Conservation (phyloP, 208 protist genomes). For the Leishmania mexicana region DNA sequence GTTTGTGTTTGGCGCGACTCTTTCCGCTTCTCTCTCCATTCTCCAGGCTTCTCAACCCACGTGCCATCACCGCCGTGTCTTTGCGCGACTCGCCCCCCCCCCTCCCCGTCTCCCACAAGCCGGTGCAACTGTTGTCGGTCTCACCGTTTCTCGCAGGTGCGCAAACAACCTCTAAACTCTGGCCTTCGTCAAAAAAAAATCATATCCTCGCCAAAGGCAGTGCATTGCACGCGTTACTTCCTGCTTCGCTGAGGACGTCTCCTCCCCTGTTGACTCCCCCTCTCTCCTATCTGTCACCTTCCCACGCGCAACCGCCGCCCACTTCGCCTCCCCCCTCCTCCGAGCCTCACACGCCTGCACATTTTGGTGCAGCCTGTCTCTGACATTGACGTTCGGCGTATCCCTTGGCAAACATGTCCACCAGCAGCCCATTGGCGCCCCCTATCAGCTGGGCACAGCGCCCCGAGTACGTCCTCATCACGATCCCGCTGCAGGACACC, state of each 20-base stretch:
- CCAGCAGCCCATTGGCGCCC: slow-evolving; percentile 44
- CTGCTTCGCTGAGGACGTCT: not conserved
- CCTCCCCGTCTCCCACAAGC: not conserved
- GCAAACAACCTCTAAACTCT: not conserved
- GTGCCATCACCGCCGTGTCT: not conserved
- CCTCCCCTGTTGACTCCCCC: not conserved
- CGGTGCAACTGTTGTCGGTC: not conserved
- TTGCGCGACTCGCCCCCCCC: not conserved
- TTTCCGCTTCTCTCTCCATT: not conserved
- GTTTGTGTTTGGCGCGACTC: not conserved
- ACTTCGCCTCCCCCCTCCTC: not conserved
- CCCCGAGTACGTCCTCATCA: slow-evolving; percentile 76
- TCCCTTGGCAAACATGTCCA: slow-evolving; percentile 9
- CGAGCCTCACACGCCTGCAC: not conserved
- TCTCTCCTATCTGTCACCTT: not conserved
- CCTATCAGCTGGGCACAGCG: slow-evolving; percentile 87
- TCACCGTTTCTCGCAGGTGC: not conserved
- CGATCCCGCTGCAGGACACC: slow-evolving; percentile 79
- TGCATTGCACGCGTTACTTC: not conserved
- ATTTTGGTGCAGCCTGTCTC: not conserved
- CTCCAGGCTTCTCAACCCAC: too few species aligned
- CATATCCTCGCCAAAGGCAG: not conserved
- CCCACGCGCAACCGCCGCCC: not conserved
- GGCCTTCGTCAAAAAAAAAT: not conserved
- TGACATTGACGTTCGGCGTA: not conserved